A percentile compares a stretch with the other conserved stretches of the same genome.
Conservation (phyloP, 768 basidiomycete species). For the Thelephora ganbajun region DNA sequence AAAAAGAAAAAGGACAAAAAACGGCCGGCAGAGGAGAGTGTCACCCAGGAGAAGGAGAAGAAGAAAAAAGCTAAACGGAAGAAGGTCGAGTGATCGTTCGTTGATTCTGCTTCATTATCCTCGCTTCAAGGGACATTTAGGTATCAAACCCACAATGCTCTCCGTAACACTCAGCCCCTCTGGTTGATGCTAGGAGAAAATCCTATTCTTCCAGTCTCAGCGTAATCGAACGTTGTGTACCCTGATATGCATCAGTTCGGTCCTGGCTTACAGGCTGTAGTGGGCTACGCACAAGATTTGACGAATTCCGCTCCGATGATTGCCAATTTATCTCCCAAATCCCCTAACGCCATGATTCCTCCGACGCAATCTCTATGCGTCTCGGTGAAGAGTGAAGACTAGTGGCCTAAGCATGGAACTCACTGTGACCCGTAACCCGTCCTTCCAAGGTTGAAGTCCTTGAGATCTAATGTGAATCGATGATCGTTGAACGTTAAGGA, state of each 20-base stretch:
- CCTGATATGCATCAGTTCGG: slow-evolving; percentile 20
- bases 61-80: slow-evolving; percentile 18
- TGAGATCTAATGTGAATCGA: slow-evolving; percentile 25
- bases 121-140: no score
- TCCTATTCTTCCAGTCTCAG: slow-evolving; percentile 37
- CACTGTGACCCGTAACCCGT: slow-evolving; percentile 17
- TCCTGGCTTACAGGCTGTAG: neutral
- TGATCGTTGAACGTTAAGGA: slow-evolving; percentile 31
- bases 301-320: slow-evolving; percentile 56
- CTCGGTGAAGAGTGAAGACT: neutral
- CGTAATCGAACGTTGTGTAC: slow-evolving; percentile 50
- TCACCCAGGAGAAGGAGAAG: slow-evolving; percentile 15
- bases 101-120: no score
- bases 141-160: no score
- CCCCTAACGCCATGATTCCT: slow-evolving; percentile 32
- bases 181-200: slow-evolving; percentile 44
- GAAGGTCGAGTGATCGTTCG: slow-evolving; percentile 5
- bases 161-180: neutral
- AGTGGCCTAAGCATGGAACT: slow-evolving; percentile 9
- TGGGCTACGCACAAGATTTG: slow-evolving; percentile 41
- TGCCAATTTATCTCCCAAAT: slow-evolving; percentile 28
- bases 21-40: slow-evolving; percentile 10
- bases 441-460: slow-evolving; percentile 44
- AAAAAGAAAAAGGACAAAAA: slow-evolving; percentile 11
- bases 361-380: slow-evolving; percentile 39